Conservation (phyloP, 75 land plant genomes). For the Larix kaempferi region DNA sequence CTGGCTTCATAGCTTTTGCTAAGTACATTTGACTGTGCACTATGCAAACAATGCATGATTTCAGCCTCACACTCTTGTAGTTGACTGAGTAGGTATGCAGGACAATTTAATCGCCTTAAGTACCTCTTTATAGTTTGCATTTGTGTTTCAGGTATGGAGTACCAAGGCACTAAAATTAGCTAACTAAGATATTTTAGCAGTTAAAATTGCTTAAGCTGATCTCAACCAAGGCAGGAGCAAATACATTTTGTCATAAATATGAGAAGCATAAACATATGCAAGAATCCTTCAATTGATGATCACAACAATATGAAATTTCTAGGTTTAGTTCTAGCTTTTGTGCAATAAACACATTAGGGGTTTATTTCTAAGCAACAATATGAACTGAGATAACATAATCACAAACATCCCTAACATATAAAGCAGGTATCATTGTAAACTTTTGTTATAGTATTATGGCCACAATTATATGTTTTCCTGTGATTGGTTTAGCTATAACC, state of each 20-base stretch:
- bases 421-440: not conserved
- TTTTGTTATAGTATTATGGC: not conserved
- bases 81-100: too few species aligned
- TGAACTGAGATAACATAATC: not conserved
- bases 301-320: not conserved
- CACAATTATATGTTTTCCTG: too few species aligned
- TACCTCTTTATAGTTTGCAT: too few species aligned
- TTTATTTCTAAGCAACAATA: not conserved
- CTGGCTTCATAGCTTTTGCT: too few species aligned
- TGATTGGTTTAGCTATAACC: too few species aligned
- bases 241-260: not conserved
- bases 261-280: not conserved
- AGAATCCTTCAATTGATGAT: not conserved
- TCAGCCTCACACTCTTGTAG: too few species aligned
- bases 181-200: not conserved
- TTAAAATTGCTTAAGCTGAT: not conserved
- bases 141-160: too few species aligned
- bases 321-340: not conserved
- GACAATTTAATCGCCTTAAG: too few species aligned
- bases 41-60: too few species aligned
- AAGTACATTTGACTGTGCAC: too few species aligned
- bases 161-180: too few species aligned
- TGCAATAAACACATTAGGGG: not conserved
- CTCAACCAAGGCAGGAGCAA: not conserved
- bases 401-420: not conserved